Evolutionary conservation across 192 early-diverging fungal species (phyloP), one percentile per base, ranked within the genome.

Genomic region (Obelidium mucronatum): DNA sequence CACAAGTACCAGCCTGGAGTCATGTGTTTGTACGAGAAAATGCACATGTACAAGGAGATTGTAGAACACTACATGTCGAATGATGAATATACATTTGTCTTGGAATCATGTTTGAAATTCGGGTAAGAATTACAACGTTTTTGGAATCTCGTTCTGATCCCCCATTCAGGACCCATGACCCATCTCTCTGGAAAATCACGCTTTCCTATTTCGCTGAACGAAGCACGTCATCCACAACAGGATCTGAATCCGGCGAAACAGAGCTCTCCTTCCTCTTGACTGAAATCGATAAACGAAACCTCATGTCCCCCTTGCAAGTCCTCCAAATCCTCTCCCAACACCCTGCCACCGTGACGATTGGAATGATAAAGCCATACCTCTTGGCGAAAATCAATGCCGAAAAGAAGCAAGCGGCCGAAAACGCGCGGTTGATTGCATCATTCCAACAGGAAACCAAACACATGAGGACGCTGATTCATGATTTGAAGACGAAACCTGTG

Each of bases 271-370:
- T 89, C 86, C 78, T 95, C 1, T 80, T 99, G 61, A 84, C 88
- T 63, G 90, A 92, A 19, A 97, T 99, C 73, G 96, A 99, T 66
- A 82, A 86, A 52, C 86, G 91, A 68, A 92, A 93, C 60, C 80
- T 99, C 11, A 80, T 99, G 75, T 92, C 95, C 31, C 95, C 94
- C 40, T 80, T 99, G 52, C 91, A 97, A 65, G 94, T 99, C 6
- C 79, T 99, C 0, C 94, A 98, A 68, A 90, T 95, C 0, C 83
- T 99, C 15, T 84, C 91, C 2, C 87, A 90, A 36, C 92, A 92
- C 48, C 88, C 92, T 31, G n/a, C n/a, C n/a, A 88, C 92, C 0
- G 94, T 97, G 3, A 95, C 95, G 0, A 82, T 99, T 71, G 96
- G 93, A 0, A 93, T 94, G 84, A 85, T 98, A 30, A 88, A 93